A percentile compares a stretch with the other conserved stretches of the same genome.
Conservation (phyloP, 177 flowering plant genomes). For the Vitis hybrid region DNA sequence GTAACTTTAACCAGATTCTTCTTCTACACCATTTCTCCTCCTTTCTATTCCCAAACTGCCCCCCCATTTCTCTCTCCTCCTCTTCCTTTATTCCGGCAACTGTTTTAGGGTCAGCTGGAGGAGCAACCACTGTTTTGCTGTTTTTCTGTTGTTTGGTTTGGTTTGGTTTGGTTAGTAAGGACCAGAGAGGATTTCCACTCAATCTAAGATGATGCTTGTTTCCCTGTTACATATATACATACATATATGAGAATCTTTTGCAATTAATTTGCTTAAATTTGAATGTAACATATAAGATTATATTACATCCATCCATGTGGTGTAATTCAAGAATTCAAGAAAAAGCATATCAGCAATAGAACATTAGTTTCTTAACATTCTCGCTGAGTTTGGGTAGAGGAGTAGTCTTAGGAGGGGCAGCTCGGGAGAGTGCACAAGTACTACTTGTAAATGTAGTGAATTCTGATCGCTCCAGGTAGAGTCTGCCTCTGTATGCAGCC, state of each 20-base stretch:
- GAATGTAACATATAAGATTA: background rate
- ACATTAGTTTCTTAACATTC: slow-evolving; percentile 81
- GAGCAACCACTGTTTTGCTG: too few species aligned
- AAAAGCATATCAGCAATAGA: slow-evolving; percentile 58
- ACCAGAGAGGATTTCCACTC: too few species aligned
- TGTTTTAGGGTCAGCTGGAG: background rate
- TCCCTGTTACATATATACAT: too few species aligned
- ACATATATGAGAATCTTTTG: too few species aligned
- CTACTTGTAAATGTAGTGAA: slow-evolving; percentile 14
- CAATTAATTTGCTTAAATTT: background rate
- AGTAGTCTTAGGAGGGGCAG: slow-evolving; percentile 60
- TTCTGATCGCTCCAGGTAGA: slow-evolving; percentile 76
- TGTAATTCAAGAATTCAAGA: background rate
- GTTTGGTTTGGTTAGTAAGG: too few species aligned
- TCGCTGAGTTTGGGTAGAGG: slow-evolving; percentile 80
- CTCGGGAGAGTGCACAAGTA: slow-evolving; percentile 39
- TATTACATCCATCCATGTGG: too few species aligned
- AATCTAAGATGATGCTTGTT: too few species aligned
- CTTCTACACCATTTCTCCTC: background rate
- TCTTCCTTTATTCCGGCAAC: background rate
- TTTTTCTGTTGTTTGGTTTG: too few species aligned
- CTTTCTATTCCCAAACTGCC: background rate
- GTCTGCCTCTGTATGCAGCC: slow-evolving; percentile 90
- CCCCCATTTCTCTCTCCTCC: background rate
- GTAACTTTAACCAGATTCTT: background rate